Percentiles rank a stretch among this genome's conserved stretches.
Conservation (phyloP, 2,329 filamentous ascomycete species). For the Hymenoscyphus occultus region DNA sequence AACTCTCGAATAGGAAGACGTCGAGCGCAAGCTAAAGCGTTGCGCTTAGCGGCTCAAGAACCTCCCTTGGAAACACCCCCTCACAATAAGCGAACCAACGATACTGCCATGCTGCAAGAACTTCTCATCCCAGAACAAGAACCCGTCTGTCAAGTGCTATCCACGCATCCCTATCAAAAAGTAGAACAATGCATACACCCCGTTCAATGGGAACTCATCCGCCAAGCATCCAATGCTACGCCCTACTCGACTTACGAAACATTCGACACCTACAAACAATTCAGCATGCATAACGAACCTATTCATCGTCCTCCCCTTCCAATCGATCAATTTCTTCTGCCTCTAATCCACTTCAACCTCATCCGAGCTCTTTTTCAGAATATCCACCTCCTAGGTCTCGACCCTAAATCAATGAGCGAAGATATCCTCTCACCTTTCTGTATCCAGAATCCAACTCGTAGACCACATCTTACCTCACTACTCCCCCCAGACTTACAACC, state of each 20-base stretch:
- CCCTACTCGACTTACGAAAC: not conserved
- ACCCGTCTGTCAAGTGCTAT: not conserved
- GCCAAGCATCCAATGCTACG: not conserved
- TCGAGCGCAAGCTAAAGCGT: conserved; percentile 4
- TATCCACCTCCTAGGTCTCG: conserved; percentile 32
- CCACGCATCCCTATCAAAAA: not conserved
- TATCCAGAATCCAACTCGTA: not conserved
- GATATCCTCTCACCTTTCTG: conserved; percentile 25
- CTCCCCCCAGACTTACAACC: conserved; percentile 35
- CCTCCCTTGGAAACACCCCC: not conserved
- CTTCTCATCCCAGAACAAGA: not conserved
- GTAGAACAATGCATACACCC: not conserved
- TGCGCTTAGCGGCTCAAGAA: not conserved
- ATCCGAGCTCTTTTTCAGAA: conserved; percentile 39
- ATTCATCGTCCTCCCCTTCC: conserved; percentile 15
- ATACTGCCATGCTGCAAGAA: not conserved
- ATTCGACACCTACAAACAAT: conserved; percentile 15
- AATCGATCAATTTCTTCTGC: conserved; percentile 33
- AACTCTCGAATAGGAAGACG: conserved; percentile 4
- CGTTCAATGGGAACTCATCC: conserved; percentile 2
- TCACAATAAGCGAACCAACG: not conserved
- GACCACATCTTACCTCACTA: not conserved
- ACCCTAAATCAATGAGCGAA: conserved; percentile 18
- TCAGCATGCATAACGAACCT: not conserved
- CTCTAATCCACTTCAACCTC: conserved; percentile 40